These are phyloP conservation scores for Takashimella tepidaria DNA, from an alignment of 1,284 basidiomycete species.

Conservation along the genomic window DNA sequence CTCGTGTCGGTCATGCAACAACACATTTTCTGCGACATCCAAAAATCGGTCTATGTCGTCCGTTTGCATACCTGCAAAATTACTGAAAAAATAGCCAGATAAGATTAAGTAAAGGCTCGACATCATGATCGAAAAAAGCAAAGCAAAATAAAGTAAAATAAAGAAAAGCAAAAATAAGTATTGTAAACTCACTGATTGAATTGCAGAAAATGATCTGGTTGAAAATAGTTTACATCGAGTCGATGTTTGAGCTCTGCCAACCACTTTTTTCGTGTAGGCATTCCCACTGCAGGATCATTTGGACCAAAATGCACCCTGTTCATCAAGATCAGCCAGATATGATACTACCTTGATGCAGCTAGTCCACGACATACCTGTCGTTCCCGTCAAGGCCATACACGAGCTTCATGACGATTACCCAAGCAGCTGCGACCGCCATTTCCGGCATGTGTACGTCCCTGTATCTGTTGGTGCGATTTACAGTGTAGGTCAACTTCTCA, in stretches of 20 bases:
- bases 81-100: conserved; percentile 8
- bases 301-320: conserved; percentile 12
- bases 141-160: no score
- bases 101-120: no score
- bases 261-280: conserved; percentile 58
- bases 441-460: conserved; percentile 61
- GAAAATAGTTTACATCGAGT: conserved; percentile 15
- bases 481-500: no score
- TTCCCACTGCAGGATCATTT: conserved; percentile 55
- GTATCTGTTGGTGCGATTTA: conserved; percentile 17
- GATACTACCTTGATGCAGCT: no score
- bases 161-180: no score
- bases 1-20: conserved; percentile 25
- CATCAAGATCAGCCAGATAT: no score
- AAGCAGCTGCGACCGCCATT: conserved; percentile 60
- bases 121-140: no score
- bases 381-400: conserved; percentile 75
- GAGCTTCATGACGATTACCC: conserved; percentile 71
- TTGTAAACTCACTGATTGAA: conserved; percentile 16
- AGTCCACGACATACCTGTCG: conserved; percentile 51
- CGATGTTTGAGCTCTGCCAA: conserved; percentile 51
- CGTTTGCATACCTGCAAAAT: conserved; percentile 23
- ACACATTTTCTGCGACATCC: conserved; percentile 23
- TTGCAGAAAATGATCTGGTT: neutral
- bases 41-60: conserved; percentile 37